Percentiles rank a stretch among this genome's conserved stretches.
Conservation (phyloP, 1,284 basidiomycete genomes). For the Lentinula novae-zelandiae region DNA sequence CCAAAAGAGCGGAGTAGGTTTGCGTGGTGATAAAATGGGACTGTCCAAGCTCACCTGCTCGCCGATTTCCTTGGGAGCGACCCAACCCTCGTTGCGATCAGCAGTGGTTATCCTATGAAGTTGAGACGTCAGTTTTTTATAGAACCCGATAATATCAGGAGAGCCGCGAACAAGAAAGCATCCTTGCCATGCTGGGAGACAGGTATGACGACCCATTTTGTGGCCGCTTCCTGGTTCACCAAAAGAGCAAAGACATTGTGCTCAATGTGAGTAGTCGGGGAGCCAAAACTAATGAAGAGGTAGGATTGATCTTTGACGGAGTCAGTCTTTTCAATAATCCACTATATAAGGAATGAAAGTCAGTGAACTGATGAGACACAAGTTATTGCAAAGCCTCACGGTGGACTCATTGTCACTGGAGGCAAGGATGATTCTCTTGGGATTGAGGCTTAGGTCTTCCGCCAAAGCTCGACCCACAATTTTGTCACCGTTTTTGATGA, state of each 20-base stretch:
- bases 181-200: not conserved
- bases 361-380: not conserved
- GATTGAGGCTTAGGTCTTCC: conserved; percentile 3
- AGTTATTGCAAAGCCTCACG: not conserved
- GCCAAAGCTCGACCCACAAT: not conserved
- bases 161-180: not conserved
- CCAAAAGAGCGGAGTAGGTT: not conserved
- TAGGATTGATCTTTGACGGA: not conserved
- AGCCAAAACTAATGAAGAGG: not conserved
- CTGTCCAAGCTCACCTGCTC: not conserved
- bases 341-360: not conserved
- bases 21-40: too few relatives aligned
- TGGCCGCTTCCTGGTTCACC: not conserved
- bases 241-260: not conserved
- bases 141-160: too few relatives aligned
- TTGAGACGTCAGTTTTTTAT: too few relatives aligned
- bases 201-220: not conserved
- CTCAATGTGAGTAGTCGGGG: not conserved
- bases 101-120: not conserved
- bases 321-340: not conserved
- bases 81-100: conserved; percentile 1
- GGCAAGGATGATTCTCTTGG: not conserved
- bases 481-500: conserved; percentile 2
- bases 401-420: not conserved
- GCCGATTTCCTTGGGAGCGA: not conserved